A percentile compares a stretch with the other conserved stretches of the same genome.
Evolutionary conservation across 1,284 basidiomycete genomes (phyloP).

Genomic region (Apiotrichum veenhuisii): DNA sequence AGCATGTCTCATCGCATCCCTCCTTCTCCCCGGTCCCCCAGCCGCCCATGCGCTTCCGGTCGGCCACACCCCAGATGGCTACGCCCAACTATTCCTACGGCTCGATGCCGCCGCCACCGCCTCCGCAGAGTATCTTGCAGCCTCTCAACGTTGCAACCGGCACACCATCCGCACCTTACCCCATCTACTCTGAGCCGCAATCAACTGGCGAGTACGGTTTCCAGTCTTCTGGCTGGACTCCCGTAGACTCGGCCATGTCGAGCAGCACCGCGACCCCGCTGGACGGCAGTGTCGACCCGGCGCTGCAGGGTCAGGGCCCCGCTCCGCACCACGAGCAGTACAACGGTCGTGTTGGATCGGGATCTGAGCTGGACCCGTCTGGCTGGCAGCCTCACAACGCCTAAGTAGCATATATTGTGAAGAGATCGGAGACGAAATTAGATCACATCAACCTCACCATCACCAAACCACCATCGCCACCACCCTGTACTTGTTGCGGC

Average conservation of each 20-base stretch:
- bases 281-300: neutral
- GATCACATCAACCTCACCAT: too few relatives aligned
- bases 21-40: constrained; percentile 16
- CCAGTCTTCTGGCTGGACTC: neutral
- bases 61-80: constrained; percentile 18
- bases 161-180: neutral
- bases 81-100: constrained; percentile 12
- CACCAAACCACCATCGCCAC: too few relatives aligned
- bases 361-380: neutral
- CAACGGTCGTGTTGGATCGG: neutral
- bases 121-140: constrained; percentile 1
- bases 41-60: constrained; percentile 22
- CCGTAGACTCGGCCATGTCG: neutral
- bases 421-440: too few relatives aligned
- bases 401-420: neutral
- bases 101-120: constrained; percentile 20
- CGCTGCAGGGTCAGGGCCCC: neutral
- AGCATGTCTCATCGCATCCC: constrained; percentile 5
- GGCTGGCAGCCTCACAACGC: neutral
- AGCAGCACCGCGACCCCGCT: neutral
- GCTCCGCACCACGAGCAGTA: neutral
- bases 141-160: neutral
- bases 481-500: too few relatives aligned
- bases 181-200: constrained; percentile 4
- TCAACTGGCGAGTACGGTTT: neutral